Evolutionary conservation across 768 basidiomycete genomes (phyloP).

Genomic region (Termitomyces sp.): DNA sequence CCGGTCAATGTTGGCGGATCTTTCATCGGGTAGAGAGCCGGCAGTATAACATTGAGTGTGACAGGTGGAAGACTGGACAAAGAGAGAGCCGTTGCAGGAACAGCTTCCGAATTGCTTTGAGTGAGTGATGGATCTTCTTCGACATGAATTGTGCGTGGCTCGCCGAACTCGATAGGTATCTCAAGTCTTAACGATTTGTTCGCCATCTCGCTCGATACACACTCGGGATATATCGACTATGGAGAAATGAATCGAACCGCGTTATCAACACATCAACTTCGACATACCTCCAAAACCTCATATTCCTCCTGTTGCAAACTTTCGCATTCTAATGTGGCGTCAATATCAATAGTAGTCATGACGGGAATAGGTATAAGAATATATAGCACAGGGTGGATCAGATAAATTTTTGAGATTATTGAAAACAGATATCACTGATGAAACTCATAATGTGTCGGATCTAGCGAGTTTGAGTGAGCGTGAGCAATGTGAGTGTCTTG

Average conservation of each 20-base stretch:
- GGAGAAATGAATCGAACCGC: not conserved
- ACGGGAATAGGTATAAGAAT: not conserved
- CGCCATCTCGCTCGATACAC: constrained; percentile 39
- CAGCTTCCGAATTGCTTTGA: constrained; percentile 3
- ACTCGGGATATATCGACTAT: constrained; percentile 81
- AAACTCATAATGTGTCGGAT: not conserved
- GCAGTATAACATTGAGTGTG: constrained; percentile 51
- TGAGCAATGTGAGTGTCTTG: too few relatives aligned
- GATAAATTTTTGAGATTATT: not conserved
- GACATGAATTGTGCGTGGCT: constrained; percentile 32
- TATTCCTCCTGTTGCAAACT: constrained; percentile 53
- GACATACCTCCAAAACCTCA: constrained; percentile 56
- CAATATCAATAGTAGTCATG: not conserved
- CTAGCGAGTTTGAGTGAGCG: not conserved
- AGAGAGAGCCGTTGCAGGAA: constrained; percentile 22
- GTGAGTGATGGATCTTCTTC: constrained; percentile 4
- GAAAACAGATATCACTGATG: not conserved
- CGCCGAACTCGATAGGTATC: constrained; percentile 59
- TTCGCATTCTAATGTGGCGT: constrained; percentile 22
- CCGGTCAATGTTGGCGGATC: constrained; percentile 52
- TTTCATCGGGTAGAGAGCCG: constrained; percentile 50
- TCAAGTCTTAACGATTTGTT: constrained; percentile 50
- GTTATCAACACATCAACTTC: not conserved
- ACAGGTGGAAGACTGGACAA: constrained; percentile 62
- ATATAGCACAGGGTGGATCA: not conserved